Evolutionary conservation across 2,329 filamentous ascomycete genomes (phyloP).

Genomic region (Botryotinia calthae): DNA sequence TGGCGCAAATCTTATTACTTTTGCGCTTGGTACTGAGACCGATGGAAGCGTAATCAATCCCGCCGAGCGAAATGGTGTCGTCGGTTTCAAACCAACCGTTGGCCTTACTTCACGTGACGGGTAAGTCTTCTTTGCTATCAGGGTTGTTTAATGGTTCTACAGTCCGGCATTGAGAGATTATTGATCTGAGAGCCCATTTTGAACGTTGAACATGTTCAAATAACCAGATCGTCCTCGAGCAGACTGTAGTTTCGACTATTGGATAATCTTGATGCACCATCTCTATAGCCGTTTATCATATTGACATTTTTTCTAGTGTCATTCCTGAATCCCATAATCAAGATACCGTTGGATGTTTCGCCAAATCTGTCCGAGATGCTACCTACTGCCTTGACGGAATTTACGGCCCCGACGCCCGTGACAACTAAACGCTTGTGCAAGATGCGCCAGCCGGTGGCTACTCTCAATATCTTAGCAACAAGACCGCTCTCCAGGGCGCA

Average conservation of each 20-base stretch:
- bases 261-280: not conserved
- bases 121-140: slow-evolving; percentile 24
- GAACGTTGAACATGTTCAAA: not conserved
- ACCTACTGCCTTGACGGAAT: slow-evolving; percentile 65
- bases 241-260: not conserved
- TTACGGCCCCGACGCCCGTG: slow-evolving; percentile 58
- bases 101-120: slow-evolving; percentile 64
- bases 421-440: slow-evolving; percentile 65
- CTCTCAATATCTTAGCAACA: slow-evolving; percentile 41
- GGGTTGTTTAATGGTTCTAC: not conserved
- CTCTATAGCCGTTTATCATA: not conserved
- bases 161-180: slow-evolving; percentile 45
- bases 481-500: slow-evolving; percentile 54
- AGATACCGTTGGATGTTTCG: slow-evolving; percentile 68
- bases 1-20: slow-evolving; percentile 58
- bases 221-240: not conserved
- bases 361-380: slow-evolving; percentile 66
- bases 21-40: slow-evolving; percentile 71
- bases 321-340: slow-evolving; percentile 67
- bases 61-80: slow-evolving; percentile 64
- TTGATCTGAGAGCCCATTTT: not conserved
- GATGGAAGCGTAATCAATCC: slow-evolving; percentile 72
- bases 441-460: slow-evolving; percentile 56
- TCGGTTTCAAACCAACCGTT: slow-evolving; percentile 75
- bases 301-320: slow-evolving; percentile 45